A percentile compares a stretch with the other conserved stretches of the same genome.
phyloP scores from a whole-genome alignment of 768 basidiomycete genomes.

The Cytidiella melzeri region DNA sequence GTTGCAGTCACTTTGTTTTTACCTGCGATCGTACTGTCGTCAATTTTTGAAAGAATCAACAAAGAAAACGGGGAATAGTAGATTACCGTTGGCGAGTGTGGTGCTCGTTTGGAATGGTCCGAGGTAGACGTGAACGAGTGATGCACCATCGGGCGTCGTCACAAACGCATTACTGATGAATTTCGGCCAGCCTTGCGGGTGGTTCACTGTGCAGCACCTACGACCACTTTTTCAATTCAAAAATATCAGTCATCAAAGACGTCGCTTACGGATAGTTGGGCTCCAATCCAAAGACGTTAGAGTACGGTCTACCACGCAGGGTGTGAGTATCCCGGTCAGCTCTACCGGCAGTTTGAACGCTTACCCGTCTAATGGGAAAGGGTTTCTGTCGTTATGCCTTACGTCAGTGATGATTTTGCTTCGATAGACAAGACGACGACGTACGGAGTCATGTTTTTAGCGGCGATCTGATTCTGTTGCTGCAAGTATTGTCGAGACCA shows the following conservation, averaged over 20 bases:
- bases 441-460: conserved; percentile 49
- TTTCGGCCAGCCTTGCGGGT: conserved; percentile 51
- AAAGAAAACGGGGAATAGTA: background rate
- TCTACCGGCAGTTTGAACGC: conserved; percentile 6
- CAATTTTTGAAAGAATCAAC: background rate
- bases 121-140: conserved; percentile 42
- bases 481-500: conserved; percentile 56
- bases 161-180: conserved; percentile 48
- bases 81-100: conserved; percentile 31
- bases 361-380: conserved; percentile 47
- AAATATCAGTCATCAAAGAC: background rate
- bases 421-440: conserved; percentile 10
- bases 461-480: conserved; percentile 51
- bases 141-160: conserved; percentile 37
- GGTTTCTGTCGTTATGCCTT: conserved; percentile 30
- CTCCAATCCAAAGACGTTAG: conserved; percentile 44
- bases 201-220: conserved; percentile 48
- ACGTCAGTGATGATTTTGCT: background rate
- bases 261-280: conserved; percentile 41
- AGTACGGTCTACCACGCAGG: conserved; percentile 31
- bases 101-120: conserved; percentile 40
- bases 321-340: background rate
- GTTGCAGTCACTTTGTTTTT: conserved; percentile 37
- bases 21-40: conserved; percentile 11
- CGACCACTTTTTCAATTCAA: background rate